phyloP scores from a whole-genome alignment of 129 eudicot species.

The Flaveria robusta region DNA sequence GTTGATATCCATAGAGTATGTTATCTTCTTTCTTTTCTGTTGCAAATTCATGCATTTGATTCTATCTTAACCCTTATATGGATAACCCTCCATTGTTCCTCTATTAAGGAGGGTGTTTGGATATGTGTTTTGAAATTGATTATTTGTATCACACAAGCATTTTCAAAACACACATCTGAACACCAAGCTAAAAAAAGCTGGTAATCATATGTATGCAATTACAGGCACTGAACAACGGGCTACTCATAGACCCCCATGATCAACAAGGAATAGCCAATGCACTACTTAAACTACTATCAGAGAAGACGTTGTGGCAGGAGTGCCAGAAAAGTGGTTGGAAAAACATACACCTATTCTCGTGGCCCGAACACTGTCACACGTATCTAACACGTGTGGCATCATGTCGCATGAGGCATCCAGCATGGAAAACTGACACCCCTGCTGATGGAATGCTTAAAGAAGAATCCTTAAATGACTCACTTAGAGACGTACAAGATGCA shows the following conservation, averaged over 20 bases:
- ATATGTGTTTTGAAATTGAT: not conserved
- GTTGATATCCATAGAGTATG: constrained; percentile 88
- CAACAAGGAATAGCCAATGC: constrained; percentile 82
- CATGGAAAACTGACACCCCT: constrained; percentile 89
- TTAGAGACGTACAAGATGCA: constrained; percentile 76
- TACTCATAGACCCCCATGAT: constrained; percentile 84
- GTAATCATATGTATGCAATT: constrained; percentile 12
- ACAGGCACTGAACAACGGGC: constrained; percentile 80
- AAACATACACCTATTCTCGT: constrained; percentile 85
- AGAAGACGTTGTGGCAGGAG: constrained; percentile 83
- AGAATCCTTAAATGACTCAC: constrained; percentile 76
- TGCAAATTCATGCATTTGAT: constrained; percentile 5
- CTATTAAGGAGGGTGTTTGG: not conserved
- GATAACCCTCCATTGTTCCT: not conserved
- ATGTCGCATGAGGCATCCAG: constrained; percentile 91
- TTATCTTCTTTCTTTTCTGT: not conserved
- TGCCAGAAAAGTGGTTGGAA: constrained; percentile 82
- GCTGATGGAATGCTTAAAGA: constrained; percentile 55
- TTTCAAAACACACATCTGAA: constrained; percentile 2
- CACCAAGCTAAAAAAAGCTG: not conserved
- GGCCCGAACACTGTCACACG: constrained; percentile 94
- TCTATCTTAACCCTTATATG: not conserved
- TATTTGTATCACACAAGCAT: not conserved
- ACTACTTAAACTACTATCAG: constrained; percentile 80
- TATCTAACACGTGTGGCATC: constrained; percentile 80